Evolutionary conservation across 2,329 filamentous ascomycete species (phyloP), one percentile per base, ranked within the genome.

Genomic region (Fonsecaea erecta): DNA sequence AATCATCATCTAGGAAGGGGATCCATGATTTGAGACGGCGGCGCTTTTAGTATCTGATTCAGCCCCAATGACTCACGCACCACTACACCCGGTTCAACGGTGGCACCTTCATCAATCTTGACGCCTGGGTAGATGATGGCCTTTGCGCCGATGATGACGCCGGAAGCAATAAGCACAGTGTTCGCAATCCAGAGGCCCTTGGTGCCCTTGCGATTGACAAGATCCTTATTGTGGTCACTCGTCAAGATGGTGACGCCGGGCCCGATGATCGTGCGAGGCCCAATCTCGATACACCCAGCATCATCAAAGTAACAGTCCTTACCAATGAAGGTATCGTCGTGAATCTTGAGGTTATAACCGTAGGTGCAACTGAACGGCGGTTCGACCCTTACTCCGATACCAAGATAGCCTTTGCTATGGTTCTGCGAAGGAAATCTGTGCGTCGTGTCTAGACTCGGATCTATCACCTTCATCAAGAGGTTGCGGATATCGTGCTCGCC

Each of bases 351-450:
- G 76, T 99, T 98, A 80, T 97, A 98, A 0, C 95, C 95, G 74
- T 97, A 97, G 73, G 97, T 93, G 75, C 94, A 97, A 53, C 85
- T 88, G 76, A 99, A 98, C 0, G 94, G 94, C 2, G 91, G 88
- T 73, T 97, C 92, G 28, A 99, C 90, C 48, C 89, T 83, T 4
- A 91, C 89, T 62, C 89, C 87, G 16, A 88, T 85, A n/a, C 92
- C 92, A 4, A 95, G 85, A 26, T 82, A 85, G 68, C 65, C 74
- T 71, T 85, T 83, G 18, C 55, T 26, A 5, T 52, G 51, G 40
- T 64, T 84, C 81, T 57, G 86, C 77, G 46, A 82, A 76, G 56
- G 87, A 84, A 48, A 82, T 81, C 51, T 90, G 88, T 70, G 89
- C 85, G 21, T 93, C 75, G 55, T 95, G 90, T 72, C 90, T 86